A percentile compares a stretch with the other conserved stretches of the same genome.
phyloP scores from a whole-genome alignment of 1,284 basidiomycete species.

The Fomitopsis schrenkii region DNA sequence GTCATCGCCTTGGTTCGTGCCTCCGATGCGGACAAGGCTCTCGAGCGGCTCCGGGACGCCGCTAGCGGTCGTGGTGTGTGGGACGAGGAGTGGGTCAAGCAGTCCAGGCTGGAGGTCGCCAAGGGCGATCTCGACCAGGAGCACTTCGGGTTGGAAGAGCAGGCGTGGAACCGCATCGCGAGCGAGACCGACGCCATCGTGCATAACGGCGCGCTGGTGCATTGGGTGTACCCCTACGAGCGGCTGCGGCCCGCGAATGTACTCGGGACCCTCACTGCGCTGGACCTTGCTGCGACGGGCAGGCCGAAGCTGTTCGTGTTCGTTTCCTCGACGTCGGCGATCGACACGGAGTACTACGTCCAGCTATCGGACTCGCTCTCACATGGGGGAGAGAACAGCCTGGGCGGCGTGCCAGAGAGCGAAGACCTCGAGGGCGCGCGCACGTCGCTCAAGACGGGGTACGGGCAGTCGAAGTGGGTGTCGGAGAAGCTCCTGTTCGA shows the following conservation, averaged over 20 bases:
- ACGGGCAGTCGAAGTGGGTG: conserved; percentile 99
- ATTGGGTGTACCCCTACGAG: conserved; percentile 99
- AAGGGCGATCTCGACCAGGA: conserved; percentile 84
- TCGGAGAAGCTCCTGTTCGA: conserved; percentile 93
- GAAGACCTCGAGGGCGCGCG: conserved; percentile 92
- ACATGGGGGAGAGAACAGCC: conserved; percentile 39
- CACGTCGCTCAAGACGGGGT: conserved; percentile 80
- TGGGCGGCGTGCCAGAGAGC: conserved; percentile 76
- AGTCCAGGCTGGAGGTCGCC: conserved; percentile 76
- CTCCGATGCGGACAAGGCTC: conserved; percentile 56
- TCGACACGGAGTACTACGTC: conserved; percentile 92
- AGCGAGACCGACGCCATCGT: conserved; percentile 81
- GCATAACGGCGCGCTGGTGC: conserved; percentile 97
- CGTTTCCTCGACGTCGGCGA: conserved; percentile 90
- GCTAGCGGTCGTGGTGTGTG: conserved; percentile 89
- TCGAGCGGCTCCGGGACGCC: conserved; percentile 72
- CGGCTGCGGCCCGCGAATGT: conserved; percentile 92
- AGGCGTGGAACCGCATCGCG: conserved; percentile 68
- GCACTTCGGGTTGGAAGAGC: conserved; percentile 70
- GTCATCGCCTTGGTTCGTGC: conserved; percentile 93
- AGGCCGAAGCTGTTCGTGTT: conserved; percentile 87
- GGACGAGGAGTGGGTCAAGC: conserved; percentile 83
- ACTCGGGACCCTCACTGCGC: conserved; percentile 79
- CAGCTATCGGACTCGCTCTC: conserved; percentile 75
- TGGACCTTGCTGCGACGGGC: conserved; percentile 73